These are phyloP conservation scores for Nymphaea thermarum DNA, from an alignment of 164 flowering plant species.

Conservation along the genomic window DNA sequence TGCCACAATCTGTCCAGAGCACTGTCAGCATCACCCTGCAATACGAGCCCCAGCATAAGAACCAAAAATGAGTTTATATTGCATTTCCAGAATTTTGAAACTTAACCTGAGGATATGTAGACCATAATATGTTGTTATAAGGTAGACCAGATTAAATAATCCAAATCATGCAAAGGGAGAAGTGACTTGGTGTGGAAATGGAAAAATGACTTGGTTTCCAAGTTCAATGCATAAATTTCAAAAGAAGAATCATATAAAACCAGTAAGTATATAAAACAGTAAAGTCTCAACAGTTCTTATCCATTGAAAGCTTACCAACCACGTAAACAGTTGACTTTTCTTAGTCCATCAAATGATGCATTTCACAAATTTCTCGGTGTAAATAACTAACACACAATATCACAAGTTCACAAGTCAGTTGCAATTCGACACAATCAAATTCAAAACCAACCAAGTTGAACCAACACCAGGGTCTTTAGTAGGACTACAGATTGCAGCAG, in stretches of 20 bases:
- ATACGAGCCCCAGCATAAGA: background rate
- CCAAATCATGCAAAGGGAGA: too few species aligned
- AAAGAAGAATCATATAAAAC: background rate
- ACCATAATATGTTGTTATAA: background rate
- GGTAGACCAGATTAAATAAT: background rate
- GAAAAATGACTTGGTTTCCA: too few species aligned
- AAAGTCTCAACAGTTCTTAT: too few species aligned
- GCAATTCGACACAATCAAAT: too few species aligned
- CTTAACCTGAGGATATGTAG: background rate
- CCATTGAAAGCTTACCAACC: too few species aligned
- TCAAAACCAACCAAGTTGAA: too few species aligned
- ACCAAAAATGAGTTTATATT: background rate
- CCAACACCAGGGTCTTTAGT: too few species aligned
- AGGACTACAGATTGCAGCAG: too few species aligned
- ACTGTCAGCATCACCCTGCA: slow-evolving; percentile 29
- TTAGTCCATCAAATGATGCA: too few species aligned
- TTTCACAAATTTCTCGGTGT: too few species aligned
- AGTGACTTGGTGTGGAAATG: too few species aligned
- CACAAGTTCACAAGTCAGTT: background rate
- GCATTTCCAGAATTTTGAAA: background rate
- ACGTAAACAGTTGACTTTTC: too few species aligned
- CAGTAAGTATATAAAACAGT: background rate
- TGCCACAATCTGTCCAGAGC: slow-evolving; percentile 26
- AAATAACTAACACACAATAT: background rate
- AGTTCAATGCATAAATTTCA: background rate